Percentiles rank a stretch among this genome's conserved stretches.
These are phyloP conservation scores for Lactifluus pinguis DNA, from an alignment of 768 basidiomycete genomes.

Conservation along the genomic window DNA sequence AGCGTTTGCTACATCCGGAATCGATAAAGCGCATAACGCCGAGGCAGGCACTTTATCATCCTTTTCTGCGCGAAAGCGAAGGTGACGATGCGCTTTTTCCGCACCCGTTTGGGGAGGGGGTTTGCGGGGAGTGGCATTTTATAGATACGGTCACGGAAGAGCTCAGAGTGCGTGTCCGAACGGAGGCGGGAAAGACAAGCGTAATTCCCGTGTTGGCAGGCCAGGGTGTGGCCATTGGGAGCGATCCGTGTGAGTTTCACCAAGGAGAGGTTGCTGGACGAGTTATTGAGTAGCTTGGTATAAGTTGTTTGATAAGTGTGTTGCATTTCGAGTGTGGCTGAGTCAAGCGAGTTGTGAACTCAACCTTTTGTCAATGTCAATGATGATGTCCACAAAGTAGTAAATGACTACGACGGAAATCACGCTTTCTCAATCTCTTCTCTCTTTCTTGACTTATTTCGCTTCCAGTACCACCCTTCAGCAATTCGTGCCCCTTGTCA, in stretches of 20 bases:
- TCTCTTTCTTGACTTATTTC: slow-evolving; percentile 11
- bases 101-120: slow-evolving; percentile 57
- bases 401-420: slow-evolving; percentile 12
- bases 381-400: neutral
- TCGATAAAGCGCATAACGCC: slow-evolving; percentile 73
- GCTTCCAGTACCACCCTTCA: slow-evolving; percentile 29
- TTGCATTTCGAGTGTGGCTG: neutral
- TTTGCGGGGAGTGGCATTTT: slow-evolving; percentile 55
- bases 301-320: neutral
- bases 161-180: slow-evolving; percentile 38
- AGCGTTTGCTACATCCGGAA: slow-evolving; percentile 65
- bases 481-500: slow-evolving; percentile 49
- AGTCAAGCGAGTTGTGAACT: neutral
- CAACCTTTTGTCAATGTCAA: neutral
- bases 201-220: slow-evolving; percentile 22
- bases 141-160: slow-evolving; percentile 51
- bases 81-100: slow-evolving; percentile 65
- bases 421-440: neutral
- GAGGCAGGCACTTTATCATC: slow-evolving; percentile 63
- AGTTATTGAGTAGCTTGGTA: neutral
- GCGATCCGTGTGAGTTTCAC: slow-evolving; percentile 29
- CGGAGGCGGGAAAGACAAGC: slow-evolving; percentile 17
- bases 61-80: slow-evolving; percentile 50
- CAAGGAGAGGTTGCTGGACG: neutral
- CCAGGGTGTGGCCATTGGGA: slow-evolving; percentile 28